Evolutionary conservation across 2,329 filamentous ascomycete genomes (phyloP), one percentile per base, ranked within the genome.

Genomic region (Bipolaris zeicola): DNA sequence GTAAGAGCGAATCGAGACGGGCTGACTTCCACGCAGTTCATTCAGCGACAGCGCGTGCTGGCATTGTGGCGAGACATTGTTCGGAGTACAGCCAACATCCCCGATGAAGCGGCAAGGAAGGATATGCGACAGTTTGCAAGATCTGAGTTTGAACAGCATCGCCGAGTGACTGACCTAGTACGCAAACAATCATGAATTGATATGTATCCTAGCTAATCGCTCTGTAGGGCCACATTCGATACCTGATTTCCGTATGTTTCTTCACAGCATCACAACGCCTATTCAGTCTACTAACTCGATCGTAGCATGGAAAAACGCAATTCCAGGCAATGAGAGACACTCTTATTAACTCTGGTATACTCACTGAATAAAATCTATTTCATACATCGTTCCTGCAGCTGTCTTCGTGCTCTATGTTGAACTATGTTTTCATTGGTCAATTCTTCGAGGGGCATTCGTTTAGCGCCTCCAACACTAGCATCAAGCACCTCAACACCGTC

Each of bases 81-180:
- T 4, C 74, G 80, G 43, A 76, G 77, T n/a, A 78, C 69, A 14
- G 64, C 67, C 36, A 63, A 65, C 39, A 75, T 76, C 10, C 60
- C 70, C 11, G 71, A 76, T 24, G 42, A 56, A n/a, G 52, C 58
- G 6, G 69, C 67, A 13, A 65, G 63, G 50, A 62, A 66, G 38
- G 81, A 83, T 50, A 79, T 83, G 75, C 72, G 74, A 33, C 67
- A 74, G n/a, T 83, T 80, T 62, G 81, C 81, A 5, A 69, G 80
- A 41, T 71, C 72, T 10, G 81, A 83, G 55, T 83, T 83, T 55
- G 79, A 82, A 62, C 73, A 78, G 46, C 77, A 81, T 53, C 74
- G 72, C 24, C 63, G 77, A 48, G 76, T 82, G 2, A 76, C 77
- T 33, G 81, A 83, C 60, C 59, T 82, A 33, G 79, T 81, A 73